Percentiles rank a stretch among this genome's conserved stretches.
Conservation (phyloP, 2,329 filamentous ascomycete species). For the Colletotrichum spinosum region DNA sequence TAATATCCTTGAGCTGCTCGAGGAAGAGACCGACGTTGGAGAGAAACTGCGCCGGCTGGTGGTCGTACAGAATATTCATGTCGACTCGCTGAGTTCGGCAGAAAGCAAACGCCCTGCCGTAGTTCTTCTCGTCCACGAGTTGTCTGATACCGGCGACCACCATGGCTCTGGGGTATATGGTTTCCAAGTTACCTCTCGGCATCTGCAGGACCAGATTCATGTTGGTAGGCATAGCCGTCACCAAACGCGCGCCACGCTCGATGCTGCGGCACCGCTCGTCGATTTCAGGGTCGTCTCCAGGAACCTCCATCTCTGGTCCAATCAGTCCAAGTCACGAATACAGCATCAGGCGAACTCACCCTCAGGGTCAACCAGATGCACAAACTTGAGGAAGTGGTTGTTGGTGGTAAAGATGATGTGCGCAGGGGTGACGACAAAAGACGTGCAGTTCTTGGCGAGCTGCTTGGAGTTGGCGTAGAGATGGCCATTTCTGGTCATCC, state of each 20-base stretch:
- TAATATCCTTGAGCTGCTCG: conserved; percentile 83
- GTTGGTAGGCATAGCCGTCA: conserved; percentile 89
- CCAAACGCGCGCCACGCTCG: conserved; percentile 86
- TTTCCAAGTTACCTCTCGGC: conserved; percentile 95
- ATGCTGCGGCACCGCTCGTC: conserved; percentile 94
- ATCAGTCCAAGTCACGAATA: conserved; percentile 14
- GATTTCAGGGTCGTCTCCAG: conserved; percentile 87
- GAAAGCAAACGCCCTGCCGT: conserved; percentile 84
- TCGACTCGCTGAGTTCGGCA: conserved; percentile 95
- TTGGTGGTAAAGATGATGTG: conserved; percentile 94
- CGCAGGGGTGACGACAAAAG: conserved; percentile 82
- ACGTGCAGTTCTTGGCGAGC: conserved; percentile 89
- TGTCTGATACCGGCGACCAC: conserved; percentile 90
- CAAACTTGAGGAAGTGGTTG: conserved; percentile 92
- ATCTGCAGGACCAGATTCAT: conserved; percentile 92
- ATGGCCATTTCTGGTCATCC: conserved; percentile 80
- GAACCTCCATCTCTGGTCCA: conserved; percentile 79
- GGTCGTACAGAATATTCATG: conserved; percentile 97
- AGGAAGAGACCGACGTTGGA: conserved; percentile 80
- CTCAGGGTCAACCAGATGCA: conserved; percentile 78
- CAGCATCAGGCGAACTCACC: conserved; percentile 58
- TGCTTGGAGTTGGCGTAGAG: conserved; percentile 82
- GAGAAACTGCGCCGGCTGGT: conserved; percentile 89
- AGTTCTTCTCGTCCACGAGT: conserved; percentile 83
- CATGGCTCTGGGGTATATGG: conserved; percentile 91